These are phyloP conservation scores for Aspergillus avenaceus DNA, from an alignment of 495 filamentous ascomycete genomes.

Conservation along the genomic window DNA sequence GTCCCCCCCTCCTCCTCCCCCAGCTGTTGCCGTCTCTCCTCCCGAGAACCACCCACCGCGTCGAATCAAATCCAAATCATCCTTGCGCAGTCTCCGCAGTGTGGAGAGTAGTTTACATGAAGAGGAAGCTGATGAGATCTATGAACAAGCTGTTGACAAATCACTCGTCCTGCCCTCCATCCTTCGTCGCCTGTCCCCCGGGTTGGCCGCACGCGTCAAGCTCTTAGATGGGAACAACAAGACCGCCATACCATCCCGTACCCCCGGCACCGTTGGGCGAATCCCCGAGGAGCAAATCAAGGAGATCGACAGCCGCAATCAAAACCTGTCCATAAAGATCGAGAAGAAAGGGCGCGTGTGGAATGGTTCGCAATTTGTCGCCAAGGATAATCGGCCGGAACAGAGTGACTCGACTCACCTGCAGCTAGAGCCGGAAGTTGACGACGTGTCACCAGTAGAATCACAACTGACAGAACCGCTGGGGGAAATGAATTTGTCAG, in stretches of 20 bases:
- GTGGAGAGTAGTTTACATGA: slow-evolving; percentile 35
- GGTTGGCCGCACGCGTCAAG: slow-evolving; percentile 73
- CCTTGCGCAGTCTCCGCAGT: slow-evolving; percentile 39
- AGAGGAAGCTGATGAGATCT: slow-evolving; percentile 19
- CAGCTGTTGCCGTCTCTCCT: slow-evolving; percentile 30
- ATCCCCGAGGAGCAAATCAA: slow-evolving; percentile 71
- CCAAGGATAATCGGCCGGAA: slow-evolving; percentile 10
- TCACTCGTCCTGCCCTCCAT: slow-evolving; percentile 30
- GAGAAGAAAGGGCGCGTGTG: slow-evolving; percentile 61
- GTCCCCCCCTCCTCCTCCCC: slow-evolving; percentile 22
- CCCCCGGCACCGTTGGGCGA: slow-evolving; percentile 56
- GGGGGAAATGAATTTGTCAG: too few relatives aligned
- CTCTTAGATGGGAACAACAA: slow-evolving; percentile 58
- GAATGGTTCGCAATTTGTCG: slow-evolving; percentile 40
- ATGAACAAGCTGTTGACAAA: slow-evolving; percentile 25
- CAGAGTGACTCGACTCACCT: slow-evolving; percentile 19
- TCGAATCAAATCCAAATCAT: slow-evolving; percentile 42
- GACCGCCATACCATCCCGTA: slow-evolving; percentile 32
- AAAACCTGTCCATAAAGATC: slow-evolving; percentile 51
- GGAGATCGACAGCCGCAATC: slow-evolving; percentile 60
- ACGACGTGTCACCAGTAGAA: not conserved
- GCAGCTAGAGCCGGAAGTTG: slow-evolving; percentile 11
- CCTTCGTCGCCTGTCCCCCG: slow-evolving; percentile 55
- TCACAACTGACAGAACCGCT: not conserved
- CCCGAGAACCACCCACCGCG: slow-evolving; percentile 27